phyloP scores from a whole-genome alignment of 2,329 filamentous ascomycete genomes.

The Neopestalotiopsis rosae region DNA sequence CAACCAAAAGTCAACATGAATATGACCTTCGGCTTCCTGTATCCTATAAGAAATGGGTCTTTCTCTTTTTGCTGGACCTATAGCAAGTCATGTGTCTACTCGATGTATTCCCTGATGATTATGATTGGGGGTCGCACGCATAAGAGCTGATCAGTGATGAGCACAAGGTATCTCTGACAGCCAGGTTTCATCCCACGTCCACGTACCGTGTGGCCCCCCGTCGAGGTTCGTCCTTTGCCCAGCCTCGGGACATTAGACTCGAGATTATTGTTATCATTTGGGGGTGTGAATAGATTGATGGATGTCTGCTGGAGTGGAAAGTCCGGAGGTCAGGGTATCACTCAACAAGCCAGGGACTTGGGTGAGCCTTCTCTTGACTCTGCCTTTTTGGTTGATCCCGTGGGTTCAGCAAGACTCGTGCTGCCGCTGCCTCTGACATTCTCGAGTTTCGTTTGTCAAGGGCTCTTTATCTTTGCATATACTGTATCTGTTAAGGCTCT shows the following conservation, averaged over 20 bases:
- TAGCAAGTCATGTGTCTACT: no score
- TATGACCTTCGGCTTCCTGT: background rate
- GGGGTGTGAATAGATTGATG: background rate
- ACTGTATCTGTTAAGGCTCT: background rate
- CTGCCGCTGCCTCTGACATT: background rate
- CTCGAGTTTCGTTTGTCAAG: background rate
- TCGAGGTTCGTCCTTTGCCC: background rate
- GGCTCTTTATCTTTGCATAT: background rate
- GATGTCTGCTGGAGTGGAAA: background rate
- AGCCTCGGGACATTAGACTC: background rate
- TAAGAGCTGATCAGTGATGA: conserved; percentile 1
- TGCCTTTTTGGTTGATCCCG: background rate
- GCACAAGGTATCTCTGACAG: background rate
- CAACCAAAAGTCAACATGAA: background rate
- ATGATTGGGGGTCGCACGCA: background rate
- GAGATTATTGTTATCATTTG: background rate
- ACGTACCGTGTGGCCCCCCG: background rate
- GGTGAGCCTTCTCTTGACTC: background rate
- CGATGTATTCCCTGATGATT: no score
- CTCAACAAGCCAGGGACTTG: background rate
- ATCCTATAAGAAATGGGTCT: background rate
- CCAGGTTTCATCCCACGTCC: background rate
- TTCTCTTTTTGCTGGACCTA: no score
- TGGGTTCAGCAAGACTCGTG: background rate
- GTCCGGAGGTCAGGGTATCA: background rate